Evolutionary conservation across 345 rosid species (phyloP).

Genomic region (Dimocarpus longan): DNA sequence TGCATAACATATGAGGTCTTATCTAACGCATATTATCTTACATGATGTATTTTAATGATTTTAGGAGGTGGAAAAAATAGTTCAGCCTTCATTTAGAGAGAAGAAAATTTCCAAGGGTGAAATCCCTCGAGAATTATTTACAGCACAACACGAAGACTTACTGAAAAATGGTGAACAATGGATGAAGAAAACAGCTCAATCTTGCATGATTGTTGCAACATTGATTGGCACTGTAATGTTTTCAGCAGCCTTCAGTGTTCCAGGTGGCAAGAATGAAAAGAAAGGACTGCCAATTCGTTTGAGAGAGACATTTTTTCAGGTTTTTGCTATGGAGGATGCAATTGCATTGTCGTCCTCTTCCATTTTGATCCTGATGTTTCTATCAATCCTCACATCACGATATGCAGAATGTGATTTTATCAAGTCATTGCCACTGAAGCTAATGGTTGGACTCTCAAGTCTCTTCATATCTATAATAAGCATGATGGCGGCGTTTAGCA

Average conservation of each 20-base stretch:
- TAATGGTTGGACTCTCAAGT: background rate
- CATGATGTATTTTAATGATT: no score
- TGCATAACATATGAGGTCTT: no score
- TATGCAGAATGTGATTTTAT: background rate
- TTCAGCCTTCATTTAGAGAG: background rate
- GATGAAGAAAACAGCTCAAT: constrained; percentile 8
- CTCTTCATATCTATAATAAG: background rate
- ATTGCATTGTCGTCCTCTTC: background rate
- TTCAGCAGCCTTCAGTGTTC: no score
- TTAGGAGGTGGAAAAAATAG: constrained; percentile 26
- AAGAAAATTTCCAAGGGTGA: no score
- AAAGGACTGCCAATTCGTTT: background rate
- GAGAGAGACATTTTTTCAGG: background rate
- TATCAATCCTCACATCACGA: background rate
- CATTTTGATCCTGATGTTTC: background rate
- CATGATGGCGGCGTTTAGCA: background rate
- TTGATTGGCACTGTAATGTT: background rate
- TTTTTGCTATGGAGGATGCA: background rate
- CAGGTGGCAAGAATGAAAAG: no score
- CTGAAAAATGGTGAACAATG: constrained; percentile 11
- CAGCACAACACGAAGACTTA: no score
- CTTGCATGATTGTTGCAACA: constrained; percentile 23
- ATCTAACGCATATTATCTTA: no score
- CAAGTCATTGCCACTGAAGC: background rate
- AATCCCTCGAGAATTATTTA: no score